Evolutionary conservation across 306 rosid species (phyloP).

Genomic region (Canavalia ensiformis): DNA sequence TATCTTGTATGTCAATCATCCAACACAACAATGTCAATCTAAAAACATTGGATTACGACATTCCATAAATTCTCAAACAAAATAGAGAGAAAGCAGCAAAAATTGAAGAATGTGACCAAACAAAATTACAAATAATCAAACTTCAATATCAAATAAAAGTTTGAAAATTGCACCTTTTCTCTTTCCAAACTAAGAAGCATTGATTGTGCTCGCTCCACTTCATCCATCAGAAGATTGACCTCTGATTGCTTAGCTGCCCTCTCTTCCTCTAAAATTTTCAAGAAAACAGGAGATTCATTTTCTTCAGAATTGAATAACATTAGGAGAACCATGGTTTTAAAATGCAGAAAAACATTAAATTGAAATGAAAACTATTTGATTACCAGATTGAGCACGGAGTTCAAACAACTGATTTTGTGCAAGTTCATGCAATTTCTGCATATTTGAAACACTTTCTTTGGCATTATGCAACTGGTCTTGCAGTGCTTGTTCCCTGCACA

Average conservation of each 20-base stretch:
- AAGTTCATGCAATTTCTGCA: conserved; percentile 93
- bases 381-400: conserved; percentile 96
- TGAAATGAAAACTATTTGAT: conserved; percentile 44
- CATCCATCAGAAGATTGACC: conserved; percentile 77
- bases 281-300: conserved; percentile 26
- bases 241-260: conserved; percentile 93
- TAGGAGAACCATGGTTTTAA: conserved; percentile 29
- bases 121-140: conserved; percentile 26
- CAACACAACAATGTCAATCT: neutral
- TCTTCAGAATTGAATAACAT: conserved; percentile 15
- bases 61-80: conserved; percentile 17
- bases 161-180: conserved; percentile 56
- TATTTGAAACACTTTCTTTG: conserved; percentile 92
- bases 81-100: conserved; percentile 23
- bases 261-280: conserved; percentile 74
- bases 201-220: conserved; percentile 66
- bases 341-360: conserved; percentile 21
- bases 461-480: conserved; percentile 95
- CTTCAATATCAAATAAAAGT: conserved; percentile 44
- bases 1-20: conserved; percentile 20
- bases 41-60: neutral
- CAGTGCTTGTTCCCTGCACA: conserved; percentile 83
- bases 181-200: conserved; percentile 64
- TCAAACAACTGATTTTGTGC: conserved; percentile 98
- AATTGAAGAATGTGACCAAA: conserved; percentile 4